These are phyloP conservation scores for Forsythia suspensa DNA, from an alignment of 257 asterid genomes.

Conservation along the genomic window DNA sequence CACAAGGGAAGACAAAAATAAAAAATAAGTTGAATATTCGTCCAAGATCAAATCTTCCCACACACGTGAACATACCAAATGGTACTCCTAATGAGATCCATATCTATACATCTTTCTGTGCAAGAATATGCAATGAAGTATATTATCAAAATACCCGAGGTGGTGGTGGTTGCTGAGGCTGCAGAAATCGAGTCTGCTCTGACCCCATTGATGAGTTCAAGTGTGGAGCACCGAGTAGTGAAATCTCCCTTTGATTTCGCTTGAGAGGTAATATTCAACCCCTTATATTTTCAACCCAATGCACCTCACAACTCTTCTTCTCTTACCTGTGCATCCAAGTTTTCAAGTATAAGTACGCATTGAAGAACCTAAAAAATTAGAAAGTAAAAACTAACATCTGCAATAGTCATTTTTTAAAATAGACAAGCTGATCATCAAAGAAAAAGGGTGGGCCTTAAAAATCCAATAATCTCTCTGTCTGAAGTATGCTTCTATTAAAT, in stretches of 20 bases:
- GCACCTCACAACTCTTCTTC: constrained; percentile 16
- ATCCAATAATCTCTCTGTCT: neutral
- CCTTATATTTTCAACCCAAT: constrained; percentile 5
- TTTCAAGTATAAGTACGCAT: constrained; percentile 12
- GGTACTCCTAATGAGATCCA: neutral
- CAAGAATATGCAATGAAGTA: constrained; percentile 7
- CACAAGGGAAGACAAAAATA: neutral
- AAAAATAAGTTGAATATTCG: neutral
- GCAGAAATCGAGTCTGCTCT: constrained; percentile 60
- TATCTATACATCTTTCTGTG: neutral
- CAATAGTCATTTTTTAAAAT: neutral
- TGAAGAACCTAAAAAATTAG: neutral
- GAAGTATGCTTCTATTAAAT: neutral
- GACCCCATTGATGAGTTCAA: constrained; percentile 41
- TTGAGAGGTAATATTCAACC: neutral
- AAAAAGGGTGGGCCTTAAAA: neutral
- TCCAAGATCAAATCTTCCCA: neutral
- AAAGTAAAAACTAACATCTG: neutral
- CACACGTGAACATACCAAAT: constrained; percentile 3
- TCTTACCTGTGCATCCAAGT: constrained; percentile 9
- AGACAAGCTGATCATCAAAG: neutral
- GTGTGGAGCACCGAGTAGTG: constrained; percentile 13
- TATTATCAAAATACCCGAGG: constrained; percentile 43
- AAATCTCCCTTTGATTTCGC: neutral
- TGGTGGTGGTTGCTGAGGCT: constrained; percentile 47